A percentile compares a stretch with the other conserved stretches of the same genome.
phyloP scores from a whole-genome alignment of 2,329 filamentous ascomycete species.

The Ilyonectria sp. region DNA sequence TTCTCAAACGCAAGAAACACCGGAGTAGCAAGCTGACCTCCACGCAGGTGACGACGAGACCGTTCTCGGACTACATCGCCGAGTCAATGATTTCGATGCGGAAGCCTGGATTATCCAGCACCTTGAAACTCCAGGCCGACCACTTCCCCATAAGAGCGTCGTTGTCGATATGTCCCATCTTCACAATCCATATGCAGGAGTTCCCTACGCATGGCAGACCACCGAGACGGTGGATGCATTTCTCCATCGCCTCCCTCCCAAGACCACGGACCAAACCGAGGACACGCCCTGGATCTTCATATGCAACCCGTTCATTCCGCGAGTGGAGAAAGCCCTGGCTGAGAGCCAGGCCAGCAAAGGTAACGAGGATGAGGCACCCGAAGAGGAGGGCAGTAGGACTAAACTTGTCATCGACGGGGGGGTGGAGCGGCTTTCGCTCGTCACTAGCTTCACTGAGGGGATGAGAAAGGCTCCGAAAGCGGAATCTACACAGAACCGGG shows the following conservation, averaged over 20 bases:
- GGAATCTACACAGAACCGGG: conserved; percentile 56
- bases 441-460: conserved; percentile 63
- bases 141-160: conserved; percentile 41
- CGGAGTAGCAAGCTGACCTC: conserved; percentile 28
- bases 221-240: conserved; percentile 77
- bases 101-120: conserved; percentile 59
- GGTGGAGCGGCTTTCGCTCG: conserved; percentile 62
- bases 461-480: conserved; percentile 57
- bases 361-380: conserved; percentile 66
- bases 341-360: conserved; percentile 58
- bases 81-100: conserved; percentile 66
- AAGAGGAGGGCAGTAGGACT: conserved; percentile 62
- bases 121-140: conserved; percentile 45
- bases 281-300: conserved; percentile 80
- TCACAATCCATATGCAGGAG: conserved; percentile 73
- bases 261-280: conserved; percentile 65
- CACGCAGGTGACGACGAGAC: conserved; percentile 68
- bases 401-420: conserved; percentile 68
- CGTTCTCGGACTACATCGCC: conserved; percentile 63
- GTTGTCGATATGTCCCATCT: conserved; percentile 51
- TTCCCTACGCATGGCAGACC: conserved; percentile 72
- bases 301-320: conserved; percentile 71
- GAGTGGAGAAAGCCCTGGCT: conserved; percentile 52
- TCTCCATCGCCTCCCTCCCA: conserved; percentile 77
- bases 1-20: neutral